Evolutionary conservation across 1,139 yeast genomes (phyloP), one percentile per base, ranked within the genome.

Genomic region (Yamadazyma atlantica): DNA sequence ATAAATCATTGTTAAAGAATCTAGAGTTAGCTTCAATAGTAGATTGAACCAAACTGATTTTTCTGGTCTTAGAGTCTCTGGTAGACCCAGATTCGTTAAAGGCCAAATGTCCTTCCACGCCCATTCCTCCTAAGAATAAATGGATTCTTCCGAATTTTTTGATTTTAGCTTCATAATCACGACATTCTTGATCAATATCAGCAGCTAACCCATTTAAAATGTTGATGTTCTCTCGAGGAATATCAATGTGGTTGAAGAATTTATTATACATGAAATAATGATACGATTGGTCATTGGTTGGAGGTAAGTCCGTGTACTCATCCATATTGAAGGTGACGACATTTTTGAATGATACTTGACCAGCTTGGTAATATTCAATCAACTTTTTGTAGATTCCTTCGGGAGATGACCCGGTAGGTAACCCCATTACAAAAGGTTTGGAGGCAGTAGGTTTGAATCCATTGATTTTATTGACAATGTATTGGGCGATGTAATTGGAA

Each of bases 371-470:
- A 10, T 76, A 73, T 38, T 63, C 60, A 30, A 79, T 72, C 35
- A 79, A 60, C 39, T 62, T 58, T 35, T 69, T 63, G 51, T 79
- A 79, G 6, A 79, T 75, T 3, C 75, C 78, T 51, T 78, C 83
- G 10, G 85, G 85, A 3, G 83, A 77, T 4, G 84, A 78, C 1
- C 85, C 85, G 1, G 85, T 80, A 23, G 85, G 85, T 36, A 79
- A 69, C 1, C 85, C 85, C 34, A 79, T 54, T 2, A 80, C 80
- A 55, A 76, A 80, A 4, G 84, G 84, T 35, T 57, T 66, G 1
- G 55, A 44, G 2, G 72, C 48, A 11, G 80, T 66, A 10, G 85
- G 82, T 2, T 45, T 51, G 45, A 77, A 78, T 2, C 49, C 54
- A 45, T 64, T 73, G 55, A 79, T 78, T 39, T 57, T 59, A 37